Percentiles rank a stretch among this genome's conserved stretches.
Evolutionary conservation across 1,284 basidiomycete species (phyloP).

Genomic region (Neonothopanus nambi): DNA sequence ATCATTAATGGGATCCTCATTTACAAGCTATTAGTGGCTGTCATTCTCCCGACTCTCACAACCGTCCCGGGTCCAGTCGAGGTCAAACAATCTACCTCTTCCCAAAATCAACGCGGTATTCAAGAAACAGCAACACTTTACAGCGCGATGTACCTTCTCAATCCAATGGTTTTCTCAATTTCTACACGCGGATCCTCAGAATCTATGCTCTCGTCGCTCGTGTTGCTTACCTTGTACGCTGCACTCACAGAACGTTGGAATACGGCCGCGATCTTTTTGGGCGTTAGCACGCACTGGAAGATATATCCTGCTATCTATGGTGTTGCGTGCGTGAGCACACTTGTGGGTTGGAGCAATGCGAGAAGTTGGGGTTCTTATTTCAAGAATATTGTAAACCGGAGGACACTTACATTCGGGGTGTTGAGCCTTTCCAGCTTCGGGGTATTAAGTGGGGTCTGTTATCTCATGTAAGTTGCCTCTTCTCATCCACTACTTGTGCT

Average conservation of each 20-base stretch:
- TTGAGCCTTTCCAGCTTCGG: conserved; percentile 73
- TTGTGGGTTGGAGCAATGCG: conserved; percentile 38
- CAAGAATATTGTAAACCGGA: conserved; percentile 46
- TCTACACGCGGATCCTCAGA: conserved; percentile 97
- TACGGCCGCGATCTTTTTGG: conserved; percentile 69
- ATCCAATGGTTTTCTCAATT: conserved; percentile 94
- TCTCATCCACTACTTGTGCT: conserved; percentile 8
- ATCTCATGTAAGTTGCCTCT: conserved; percentile 65
- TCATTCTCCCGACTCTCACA: conserved; percentile 43
- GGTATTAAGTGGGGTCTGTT: conserved; percentile 67
- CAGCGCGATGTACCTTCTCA: conserved; percentile 75
- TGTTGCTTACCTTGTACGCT: conserved; percentile 73
- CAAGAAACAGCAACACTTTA: conserved; percentile 48
- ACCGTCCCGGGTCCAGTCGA: too few relatives aligned
- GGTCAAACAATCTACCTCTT: not conserved
- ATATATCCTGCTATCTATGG: conserved; percentile 95
- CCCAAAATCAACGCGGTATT: not conserved
- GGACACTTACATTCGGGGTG: conserved; percentile 67
- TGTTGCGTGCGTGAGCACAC: conserved; percentile 68
- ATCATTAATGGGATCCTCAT: conserved; percentile 82
- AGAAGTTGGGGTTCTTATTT: conserved; percentile 34
- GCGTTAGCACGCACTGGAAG: conserved; percentile 89
- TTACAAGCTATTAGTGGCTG: conserved; percentile 62
- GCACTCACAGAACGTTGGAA: conserved; percentile 57
- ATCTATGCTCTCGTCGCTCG: conserved; percentile 80